A percentile compares a stretch with the other conserved stretches of the same genome.
phyloP scores from a whole-genome alignment of 140 eudicot species.

The Anethum foeniculum region DNA sequence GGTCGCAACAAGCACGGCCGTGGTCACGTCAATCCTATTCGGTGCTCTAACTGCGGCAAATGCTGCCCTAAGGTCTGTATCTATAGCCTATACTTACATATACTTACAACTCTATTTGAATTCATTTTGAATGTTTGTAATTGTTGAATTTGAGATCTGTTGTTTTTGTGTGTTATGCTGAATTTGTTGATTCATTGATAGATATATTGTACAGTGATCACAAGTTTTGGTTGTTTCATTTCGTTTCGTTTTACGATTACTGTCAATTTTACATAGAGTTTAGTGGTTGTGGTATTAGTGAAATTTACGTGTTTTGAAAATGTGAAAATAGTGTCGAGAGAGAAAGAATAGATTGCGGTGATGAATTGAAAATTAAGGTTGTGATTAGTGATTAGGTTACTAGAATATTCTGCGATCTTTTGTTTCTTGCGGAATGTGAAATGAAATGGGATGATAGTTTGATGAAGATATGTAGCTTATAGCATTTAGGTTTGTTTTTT shows the following conservation, averaged over 20 bases:
- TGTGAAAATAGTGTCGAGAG: background rate
- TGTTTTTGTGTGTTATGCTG: background rate
- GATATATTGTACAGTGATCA: background rate
- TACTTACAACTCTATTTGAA: background rate
- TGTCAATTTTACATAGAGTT: background rate
- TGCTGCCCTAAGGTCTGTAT: conserved; percentile 80
- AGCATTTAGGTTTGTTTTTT: background rate
- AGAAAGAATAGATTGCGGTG: background rate
- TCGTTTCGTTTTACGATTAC: background rate
- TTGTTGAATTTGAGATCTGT: background rate
- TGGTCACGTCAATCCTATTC: conserved; percentile 75
- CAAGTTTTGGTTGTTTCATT: background rate
- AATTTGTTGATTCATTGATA: background rate
- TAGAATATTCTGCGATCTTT: background rate
- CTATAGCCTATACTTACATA: background rate
- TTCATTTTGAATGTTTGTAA: background rate
- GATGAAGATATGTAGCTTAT: background rate
- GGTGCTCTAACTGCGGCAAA: conserved; percentile 88
- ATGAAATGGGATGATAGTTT: background rate
- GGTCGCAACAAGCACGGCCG: conserved; percentile 97
- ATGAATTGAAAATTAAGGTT: background rate
- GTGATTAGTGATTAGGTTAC: background rate
- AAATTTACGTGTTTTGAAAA: background rate
- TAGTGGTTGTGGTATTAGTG: background rate
- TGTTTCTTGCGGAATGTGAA: background rate